Conservation (phyloP, 305 asterid species). For the Euphrasia arctica region DNA sequence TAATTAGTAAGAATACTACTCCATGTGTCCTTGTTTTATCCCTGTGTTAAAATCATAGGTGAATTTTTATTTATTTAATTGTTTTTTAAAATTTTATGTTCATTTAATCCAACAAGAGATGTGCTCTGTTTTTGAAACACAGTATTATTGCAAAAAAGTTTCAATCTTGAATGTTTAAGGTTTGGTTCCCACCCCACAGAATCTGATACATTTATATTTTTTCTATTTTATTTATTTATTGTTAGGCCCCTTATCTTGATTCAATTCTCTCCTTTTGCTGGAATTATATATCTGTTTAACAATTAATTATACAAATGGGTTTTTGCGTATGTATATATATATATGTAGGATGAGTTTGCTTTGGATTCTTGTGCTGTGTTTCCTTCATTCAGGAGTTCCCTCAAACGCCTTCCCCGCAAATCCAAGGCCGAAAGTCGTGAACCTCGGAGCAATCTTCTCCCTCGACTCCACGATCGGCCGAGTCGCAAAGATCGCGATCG, state of each 20-base stretch:
- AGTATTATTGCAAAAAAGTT: constrained; percentile 26
- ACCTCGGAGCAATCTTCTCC: constrained; percentile 72
- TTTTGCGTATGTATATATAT: neutral
- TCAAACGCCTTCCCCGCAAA: constrained; percentile 46
- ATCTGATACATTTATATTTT: constrained; percentile 32
- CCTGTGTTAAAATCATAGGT: no score
- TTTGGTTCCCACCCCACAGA: constrained; percentile 22
- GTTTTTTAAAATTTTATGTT: no score
- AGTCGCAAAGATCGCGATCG: constrained; percentile 82
- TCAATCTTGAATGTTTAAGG: constrained; percentile 29
- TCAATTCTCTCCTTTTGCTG: no score
- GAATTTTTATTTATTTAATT: no score
- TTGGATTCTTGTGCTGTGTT: constrained; percentile 38
- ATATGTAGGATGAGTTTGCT: constrained; percentile 44
- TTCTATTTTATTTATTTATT: constrained; percentile 23
- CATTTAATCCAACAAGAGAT: no score
- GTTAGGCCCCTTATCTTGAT: constrained; percentile 19
- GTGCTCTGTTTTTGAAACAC: constrained; percentile 27
- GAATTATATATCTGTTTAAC: no score
- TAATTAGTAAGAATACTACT: no score
- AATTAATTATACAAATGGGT: neutral
- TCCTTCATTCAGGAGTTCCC: constrained; percentile 40
- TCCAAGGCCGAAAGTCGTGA: constrained; percentile 64
- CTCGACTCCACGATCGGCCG: constrained; percentile 74
- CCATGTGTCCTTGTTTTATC: no score